Base-by-base conservation (phyloP, 495 filamentous ascomycete genomes). In the Penicillium lividum region DNA sequence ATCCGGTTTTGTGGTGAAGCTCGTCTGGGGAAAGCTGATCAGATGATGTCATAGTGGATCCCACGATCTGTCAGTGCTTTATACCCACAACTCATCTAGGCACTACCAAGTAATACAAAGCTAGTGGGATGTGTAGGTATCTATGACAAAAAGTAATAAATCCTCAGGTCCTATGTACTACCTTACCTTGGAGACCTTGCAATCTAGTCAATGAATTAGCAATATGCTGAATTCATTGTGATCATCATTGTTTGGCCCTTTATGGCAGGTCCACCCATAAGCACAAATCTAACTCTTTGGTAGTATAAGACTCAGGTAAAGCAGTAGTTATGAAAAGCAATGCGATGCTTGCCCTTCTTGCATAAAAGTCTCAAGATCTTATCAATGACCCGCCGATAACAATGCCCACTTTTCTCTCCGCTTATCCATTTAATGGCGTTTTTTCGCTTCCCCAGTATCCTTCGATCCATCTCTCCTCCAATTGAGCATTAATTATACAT, bases 21-120 rank as follows among this genome's bases (percentile, higher is more conserved):
- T 36, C 50, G 33, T 59, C 60, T 59, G 60, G 60, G 60, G 60
- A 64, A 64, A 64, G 57, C 57, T 53, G 50, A 27, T 33, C 42
- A 7, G 1, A 38, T 50, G 31, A 49, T 45, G 42, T 56, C 45
- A 56, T 40, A 40, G 38, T 13, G 38, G 38, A 13, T 40, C 15
- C 4, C 5, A 40, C 10, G 38, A 40, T 40, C 38, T 40, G 38
- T n/a, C 38, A 40, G 22, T 22, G 22, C 22, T 22, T 22, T 22
- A 36, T 22, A 36, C 28, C 52, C 38, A 42, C 38, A 16, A 29
- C 13, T 43, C 9, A 40, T 40, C 15, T 3, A 40, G 33, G 13
- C 13, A 36, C 13, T 36, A 1, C 33, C 3, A 22, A 22, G 22
- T 22, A 22, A 22, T 2, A 22, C 22, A 22, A 22, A 22, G 22